Percentiles rank a stretch among this genome's conserved stretches.
phyloP scores from a whole-genome alignment of 768 basidiomycete species.

The Russula emetica region DNA sequence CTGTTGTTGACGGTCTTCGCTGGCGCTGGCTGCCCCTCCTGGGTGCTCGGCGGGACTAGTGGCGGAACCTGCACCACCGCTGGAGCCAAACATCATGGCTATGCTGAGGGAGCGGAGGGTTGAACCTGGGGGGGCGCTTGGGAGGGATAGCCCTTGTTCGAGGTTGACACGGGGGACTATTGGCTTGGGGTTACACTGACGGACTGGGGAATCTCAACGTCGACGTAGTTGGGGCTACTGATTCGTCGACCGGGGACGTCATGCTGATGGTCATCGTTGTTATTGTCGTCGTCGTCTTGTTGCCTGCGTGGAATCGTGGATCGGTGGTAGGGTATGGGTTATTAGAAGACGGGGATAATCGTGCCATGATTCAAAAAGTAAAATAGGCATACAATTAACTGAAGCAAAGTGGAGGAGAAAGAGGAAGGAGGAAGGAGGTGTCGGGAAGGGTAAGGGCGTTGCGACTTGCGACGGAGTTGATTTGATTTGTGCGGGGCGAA shows the following conservation, averaged over 20 bases:
- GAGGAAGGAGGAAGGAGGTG: neutral
- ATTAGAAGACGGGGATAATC: constrained; percentile 16
- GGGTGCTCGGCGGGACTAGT: too few species aligned
- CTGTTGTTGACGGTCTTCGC: neutral
- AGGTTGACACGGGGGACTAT: constrained; percentile 11
- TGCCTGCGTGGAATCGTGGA: too few species aligned
- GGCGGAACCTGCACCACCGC: constrained; percentile 5
- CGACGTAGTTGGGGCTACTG: constrained; percentile 1
- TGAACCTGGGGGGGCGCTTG: constrained; percentile 66
- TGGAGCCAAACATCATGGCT: constrained; percentile 32
- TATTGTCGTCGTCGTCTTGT: neutral
- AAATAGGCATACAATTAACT: constrained; percentile 4
- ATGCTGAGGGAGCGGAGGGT: constrained; percentile 58
- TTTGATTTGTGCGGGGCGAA: too few species aligned
- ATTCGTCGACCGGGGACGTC: neutral
- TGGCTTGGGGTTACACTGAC: neutral
- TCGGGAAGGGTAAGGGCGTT: neutral
- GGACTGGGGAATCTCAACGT: neutral
- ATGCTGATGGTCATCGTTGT: neutral
- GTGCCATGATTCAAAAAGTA: constrained; percentile 13
- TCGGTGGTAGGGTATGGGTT: neutral
- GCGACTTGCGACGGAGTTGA: too few species aligned
- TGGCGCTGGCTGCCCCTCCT: constrained; percentile 1
- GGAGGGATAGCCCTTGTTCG: constrained; percentile 66
- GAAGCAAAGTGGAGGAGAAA: neutral